phyloP scores from a whole-genome alignment of 148 eudicot genomes.

The Talinum fruticosum region DNA sequence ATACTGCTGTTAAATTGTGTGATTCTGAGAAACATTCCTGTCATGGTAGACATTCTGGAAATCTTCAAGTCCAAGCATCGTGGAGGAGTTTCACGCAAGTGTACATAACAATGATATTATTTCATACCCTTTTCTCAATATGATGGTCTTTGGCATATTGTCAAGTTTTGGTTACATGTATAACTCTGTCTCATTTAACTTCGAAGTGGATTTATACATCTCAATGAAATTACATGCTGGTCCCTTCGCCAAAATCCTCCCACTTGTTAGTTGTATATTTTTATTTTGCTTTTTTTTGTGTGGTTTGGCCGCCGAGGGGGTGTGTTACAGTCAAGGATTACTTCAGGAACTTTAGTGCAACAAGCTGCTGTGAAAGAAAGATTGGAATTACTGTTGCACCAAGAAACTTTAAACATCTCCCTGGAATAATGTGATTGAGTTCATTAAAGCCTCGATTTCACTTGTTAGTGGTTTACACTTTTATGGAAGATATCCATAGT shows the following conservation, averaged over 20 bases:
- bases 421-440: not conserved
- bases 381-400: not conserved
- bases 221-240: not conserved
- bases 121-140: not conserved
- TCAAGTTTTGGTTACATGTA: not conserved
- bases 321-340: no score
- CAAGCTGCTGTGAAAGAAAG: not conserved
- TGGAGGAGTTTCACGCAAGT: not conserved
- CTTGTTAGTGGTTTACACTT: not conserved
- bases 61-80: not conserved
- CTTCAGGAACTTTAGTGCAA: not conserved
- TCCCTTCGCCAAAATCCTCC: not conserved
- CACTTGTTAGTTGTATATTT: not conserved
- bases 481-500: not conserved
- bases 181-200: not conserved
- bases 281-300: not conserved
- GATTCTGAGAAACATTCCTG: not conserved
- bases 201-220: not conserved
- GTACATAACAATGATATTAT: not conserved
- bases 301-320: not conserved
- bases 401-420: not conserved
- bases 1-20: slow-evolving; percentile 2
- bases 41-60: not conserved
- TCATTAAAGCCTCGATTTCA: not conserved
- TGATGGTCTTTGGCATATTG: not conserved